Evolutionary conservation across 148 eudicot genomes (phyloP).

Genomic region (Rhododendron williamsianum): DNA sequence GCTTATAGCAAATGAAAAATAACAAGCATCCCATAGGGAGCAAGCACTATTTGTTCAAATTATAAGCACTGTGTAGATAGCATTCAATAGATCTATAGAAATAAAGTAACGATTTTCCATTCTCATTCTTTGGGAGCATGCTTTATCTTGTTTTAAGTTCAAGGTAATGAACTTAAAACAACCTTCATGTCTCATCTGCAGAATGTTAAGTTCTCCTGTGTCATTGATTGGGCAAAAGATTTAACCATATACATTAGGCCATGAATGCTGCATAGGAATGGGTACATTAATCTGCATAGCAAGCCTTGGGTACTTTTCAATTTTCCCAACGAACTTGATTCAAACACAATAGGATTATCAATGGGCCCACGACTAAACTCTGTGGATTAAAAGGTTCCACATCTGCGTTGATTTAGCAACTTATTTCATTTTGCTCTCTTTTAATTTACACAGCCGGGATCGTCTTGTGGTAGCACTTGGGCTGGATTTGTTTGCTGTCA

Average conservation of each 20-base stretch:
- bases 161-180: background rate
- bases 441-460: constrained; percentile 54
- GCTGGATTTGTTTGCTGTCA: constrained; percentile 82
- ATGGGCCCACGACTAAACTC: background rate
- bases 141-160: too few relatives aligned
- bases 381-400: background rate
- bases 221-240: background rate
- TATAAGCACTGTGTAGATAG: background rate
- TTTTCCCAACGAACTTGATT: background rate
- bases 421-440: background rate
- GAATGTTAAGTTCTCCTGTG: background rate
- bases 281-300: background rate
- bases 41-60: background rate
- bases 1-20: background rate
- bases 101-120: background rate
- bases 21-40: background rate
- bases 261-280: background rate
- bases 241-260: background rate
- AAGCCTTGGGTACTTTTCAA: background rate
- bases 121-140: background rate
- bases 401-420: background rate
- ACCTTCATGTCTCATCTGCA: background rate
- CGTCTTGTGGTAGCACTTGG: constrained; percentile 77
- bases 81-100: background rate
- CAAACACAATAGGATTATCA: background rate